Evolutionary conservation across 2,329 filamentous ascomycete genomes (phyloP), one percentile per base, ranked within the genome.

Genomic region (Aspergillus transmontanensis): DNA sequence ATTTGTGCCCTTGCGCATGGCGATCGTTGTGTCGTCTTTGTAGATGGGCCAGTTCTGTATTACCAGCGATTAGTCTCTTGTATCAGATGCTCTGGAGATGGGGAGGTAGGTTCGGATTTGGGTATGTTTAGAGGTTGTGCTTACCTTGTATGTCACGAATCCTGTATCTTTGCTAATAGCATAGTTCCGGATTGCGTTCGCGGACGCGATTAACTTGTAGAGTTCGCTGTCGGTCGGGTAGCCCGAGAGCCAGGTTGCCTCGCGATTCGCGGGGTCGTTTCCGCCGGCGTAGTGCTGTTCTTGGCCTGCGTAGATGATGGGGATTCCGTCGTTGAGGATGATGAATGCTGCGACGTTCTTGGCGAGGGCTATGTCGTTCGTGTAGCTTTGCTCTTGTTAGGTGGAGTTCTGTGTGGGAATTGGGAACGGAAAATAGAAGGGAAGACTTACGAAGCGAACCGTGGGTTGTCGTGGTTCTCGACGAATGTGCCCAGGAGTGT

Each of bases 261-360:
- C 86, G n/a, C 86, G 84, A 51, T 80, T 81, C 0, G 79, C 79
- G 5, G 86, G 86, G 59, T 76, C 76, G 43, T 73, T 79, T n/a
- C 81, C 83, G 26, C 84, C 84, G 2, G 77, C 73, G 70, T 84
- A 89, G 61, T 85, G 86, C 71, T 90, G 88, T 73, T 90, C 89
- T 62, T 88, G 86, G n/a, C 88, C 89, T 61, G 89, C 84, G 75
- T 90, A 91, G 58, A 90, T 71, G 57, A 90, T 87, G 2, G 87
- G 88, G 58, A 90, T 87, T 3, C 88, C 88, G 59, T 89, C 76
- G 1, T 76, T 69, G 6, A 90, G 80, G 50, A 90, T 83, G 14
- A 84, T 82, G 69, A 86, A 90, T 0, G 87, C 81, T 46, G 90
- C 80, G 2, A 84, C 83, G 69, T 90, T 90, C 75, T 87, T 86